A percentile compares a stretch with the other conserved stretches of the same genome.
Conservation (phyloP, 495 filamentous ascomycete species). For the Aspergillus conjunctus region DNA sequence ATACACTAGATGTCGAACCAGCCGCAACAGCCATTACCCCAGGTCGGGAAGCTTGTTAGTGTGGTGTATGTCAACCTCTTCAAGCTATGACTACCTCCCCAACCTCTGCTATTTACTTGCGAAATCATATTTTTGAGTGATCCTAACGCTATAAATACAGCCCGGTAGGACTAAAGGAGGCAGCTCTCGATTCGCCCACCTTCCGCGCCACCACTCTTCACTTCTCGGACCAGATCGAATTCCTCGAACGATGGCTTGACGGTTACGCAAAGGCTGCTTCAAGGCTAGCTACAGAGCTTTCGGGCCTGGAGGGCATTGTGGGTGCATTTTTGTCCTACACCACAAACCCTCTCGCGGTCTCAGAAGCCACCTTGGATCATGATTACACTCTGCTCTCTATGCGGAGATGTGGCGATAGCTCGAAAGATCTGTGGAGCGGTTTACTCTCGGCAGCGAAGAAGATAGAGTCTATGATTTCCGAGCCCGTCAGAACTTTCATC, state of each 20-base stretch:
- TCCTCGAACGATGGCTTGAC: slow-evolving; percentile 92
- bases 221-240: slow-evolving; percentile 90
- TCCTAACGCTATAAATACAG: slow-evolving; percentile 38
- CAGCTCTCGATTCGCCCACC: slow-evolving; percentile 91
- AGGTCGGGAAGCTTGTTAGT: slow-evolving; percentile 57
- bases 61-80: slow-evolving; percentile 48
- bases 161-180: slow-evolving; percentile 91
- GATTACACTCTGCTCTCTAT: slow-evolving; percentile 91
- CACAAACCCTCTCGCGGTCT: slow-evolving; percentile 68
- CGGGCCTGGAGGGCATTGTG: slow-evolving; percentile 67
- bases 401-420: slow-evolving; percentile 78
- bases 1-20: slow-evolving; percentile 52
- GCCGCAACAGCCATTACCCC: slow-evolving; percentile 47
- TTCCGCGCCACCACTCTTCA: slow-evolving; percentile 88
- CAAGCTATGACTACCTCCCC: neutral
- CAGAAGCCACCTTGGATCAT: slow-evolving; percentile 83
- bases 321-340: slow-evolving; percentile 72
- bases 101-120: neutral
- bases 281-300: slow-evolving; percentile 74
- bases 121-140: slow-evolving; percentile 3
- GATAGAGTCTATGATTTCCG: slow-evolving; percentile 72
- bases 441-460: slow-evolving; percentile 70
- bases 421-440: slow-evolving; percentile 82
- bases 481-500: slow-evolving; percentile 79
- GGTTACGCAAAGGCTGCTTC: slow-evolving; percentile 76